These are phyloP conservation scores for Lepraria neglecta DNA, from an alignment of 495 filamentous ascomycete genomes.

Conservation along the genomic window DNA sequence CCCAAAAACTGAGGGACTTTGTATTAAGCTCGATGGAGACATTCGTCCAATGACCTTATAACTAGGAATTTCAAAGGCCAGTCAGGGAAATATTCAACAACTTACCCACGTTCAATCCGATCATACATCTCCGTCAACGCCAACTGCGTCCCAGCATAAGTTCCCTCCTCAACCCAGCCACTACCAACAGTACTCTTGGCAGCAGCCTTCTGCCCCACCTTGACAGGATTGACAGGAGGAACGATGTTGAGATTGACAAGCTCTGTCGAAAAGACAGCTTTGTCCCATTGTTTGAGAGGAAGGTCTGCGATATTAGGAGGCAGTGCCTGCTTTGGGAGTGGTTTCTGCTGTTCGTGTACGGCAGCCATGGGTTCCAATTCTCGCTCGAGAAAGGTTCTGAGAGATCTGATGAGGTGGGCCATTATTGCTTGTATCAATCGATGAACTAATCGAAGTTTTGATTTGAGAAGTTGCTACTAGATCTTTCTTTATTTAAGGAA, in stretches of 20 bases:
- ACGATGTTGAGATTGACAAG: constrained; percentile 12
- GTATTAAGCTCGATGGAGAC: neutral
- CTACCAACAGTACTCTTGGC: constrained; percentile 1
- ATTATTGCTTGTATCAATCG: neutral
- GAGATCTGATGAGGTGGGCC: neutral
- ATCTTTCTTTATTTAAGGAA: no score
- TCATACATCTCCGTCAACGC: constrained; percentile 38
- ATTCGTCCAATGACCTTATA: neutral
- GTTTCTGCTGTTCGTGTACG: neutral
- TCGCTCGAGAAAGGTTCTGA: neutral
- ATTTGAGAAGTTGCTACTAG: no score
- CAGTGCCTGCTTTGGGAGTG: neutral
- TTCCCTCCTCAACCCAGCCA: constrained; percentile 23
- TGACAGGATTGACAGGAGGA: neutral
- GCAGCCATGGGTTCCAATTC: neutral
- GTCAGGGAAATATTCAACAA: neutral
- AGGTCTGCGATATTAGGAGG: constrained; percentile 2
- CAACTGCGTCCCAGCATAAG: constrained; percentile 37
- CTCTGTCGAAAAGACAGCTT: constrained; percentile 17
- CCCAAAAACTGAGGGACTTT: neutral
- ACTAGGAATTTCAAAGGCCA: no score
- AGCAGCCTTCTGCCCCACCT: neutral
- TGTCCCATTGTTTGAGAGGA: constrained; percentile 18
- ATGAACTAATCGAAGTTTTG: neutral
- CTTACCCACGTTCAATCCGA: constrained; percentile 37